Conservation (phyloP, 768 basidiomycete species). For the Boletellus sp. region DNA sequence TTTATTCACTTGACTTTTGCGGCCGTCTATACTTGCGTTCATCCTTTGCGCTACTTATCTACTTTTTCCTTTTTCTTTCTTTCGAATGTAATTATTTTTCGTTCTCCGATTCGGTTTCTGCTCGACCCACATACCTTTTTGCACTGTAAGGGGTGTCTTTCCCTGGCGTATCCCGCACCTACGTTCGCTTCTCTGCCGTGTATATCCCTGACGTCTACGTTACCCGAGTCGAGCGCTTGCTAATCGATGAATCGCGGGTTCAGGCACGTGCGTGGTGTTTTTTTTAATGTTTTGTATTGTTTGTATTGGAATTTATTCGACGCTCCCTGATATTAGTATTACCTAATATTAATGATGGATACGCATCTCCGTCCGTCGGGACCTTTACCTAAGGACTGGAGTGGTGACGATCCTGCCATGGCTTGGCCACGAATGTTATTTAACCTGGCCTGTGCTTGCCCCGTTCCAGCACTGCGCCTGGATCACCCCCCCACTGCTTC, state of each 20-base stretch:
- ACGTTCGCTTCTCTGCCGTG: constrained; percentile 32
- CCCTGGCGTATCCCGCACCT: constrained; percentile 23
- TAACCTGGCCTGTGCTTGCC: too few relatives aligned
- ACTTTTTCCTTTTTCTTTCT: constrained; percentile 24
- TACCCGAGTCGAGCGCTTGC: constrained; percentile 1
- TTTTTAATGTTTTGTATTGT: too few relatives aligned
- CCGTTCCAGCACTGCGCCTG: too few relatives aligned
- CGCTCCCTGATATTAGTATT: too few relatives aligned
- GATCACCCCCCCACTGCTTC: background rate
- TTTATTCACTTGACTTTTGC: constrained; percentile 46
- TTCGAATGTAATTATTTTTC: constrained; percentile 24
- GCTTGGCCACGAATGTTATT: too few relatives aligned
- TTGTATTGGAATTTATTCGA: too few relatives aligned
- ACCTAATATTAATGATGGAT: too few relatives aligned
- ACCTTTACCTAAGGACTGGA: too few relatives aligned
- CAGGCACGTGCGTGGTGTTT: too few relatives aligned
- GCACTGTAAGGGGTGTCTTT: constrained; percentile 18
- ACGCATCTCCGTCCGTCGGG: too few relatives aligned
- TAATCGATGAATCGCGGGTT: too few relatives aligned
- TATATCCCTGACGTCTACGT: constrained; percentile 21
- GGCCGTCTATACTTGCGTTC: constrained; percentile 25
- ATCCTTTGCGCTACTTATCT: constrained; percentile 27
- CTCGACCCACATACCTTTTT: constrained; percentile 27
- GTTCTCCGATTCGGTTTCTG: constrained; percentile 32
- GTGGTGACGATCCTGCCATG: too few relatives aligned